Conservation (phyloP, 2,329 filamentous ascomycete species). For the Calonectria pseudoturangicola region DNA sequence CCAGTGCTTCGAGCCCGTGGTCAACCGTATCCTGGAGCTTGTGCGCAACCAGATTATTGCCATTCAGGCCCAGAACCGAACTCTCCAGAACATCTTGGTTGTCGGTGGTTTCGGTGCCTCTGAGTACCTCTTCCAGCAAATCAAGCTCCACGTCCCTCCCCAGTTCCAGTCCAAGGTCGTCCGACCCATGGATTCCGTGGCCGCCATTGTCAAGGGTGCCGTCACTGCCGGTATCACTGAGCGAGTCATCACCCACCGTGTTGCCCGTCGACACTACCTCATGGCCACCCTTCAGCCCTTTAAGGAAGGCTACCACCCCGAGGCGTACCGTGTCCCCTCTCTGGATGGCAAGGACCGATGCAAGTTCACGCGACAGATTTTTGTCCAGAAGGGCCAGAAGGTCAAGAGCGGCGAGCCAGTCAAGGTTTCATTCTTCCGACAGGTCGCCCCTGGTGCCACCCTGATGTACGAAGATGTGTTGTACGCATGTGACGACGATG, state of each 20-base stretch:
- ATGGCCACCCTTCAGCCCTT: conserved; percentile 99
- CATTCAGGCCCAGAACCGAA: conserved; percentile 96
- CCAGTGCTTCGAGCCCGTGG: conserved; percentile 98
- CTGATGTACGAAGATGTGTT: conserved; percentile 99
- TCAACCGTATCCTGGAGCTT: conserved; percentile 96
- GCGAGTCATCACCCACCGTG: conserved; percentile 95
- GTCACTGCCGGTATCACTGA: conserved; percentile 99
- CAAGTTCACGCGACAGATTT: conserved; percentile 99
- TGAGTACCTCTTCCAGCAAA: conserved; percentile 99
- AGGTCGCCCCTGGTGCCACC: conserved; percentile 96
- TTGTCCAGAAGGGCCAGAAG: conserved; percentile 98
- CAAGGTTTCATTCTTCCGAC: conserved; percentile 98
- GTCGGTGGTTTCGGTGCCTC: conserved; percentile 99
- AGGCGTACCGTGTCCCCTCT: conserved; percentile 97
- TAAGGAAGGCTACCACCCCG: conserved; percentile 98
- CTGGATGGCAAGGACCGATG: conserved; percentile 98
- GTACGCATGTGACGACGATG: conserved; percentile 98
- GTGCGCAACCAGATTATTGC: conserved; percentile 99
- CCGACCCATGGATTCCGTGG: conserved; percentile 98
- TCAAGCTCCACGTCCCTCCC: conserved; percentile 97
- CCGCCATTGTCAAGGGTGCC: conserved; percentile 98
- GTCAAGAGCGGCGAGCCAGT: conserved; percentile 99
- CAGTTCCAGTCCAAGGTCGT: conserved; percentile 99
- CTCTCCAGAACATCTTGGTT: conserved; percentile 95
- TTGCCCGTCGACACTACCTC: conserved; percentile 97